Evolutionary conservation across 1,284 basidiomycete species (phyloP), one percentile per base, ranked within the genome.

Genomic region (Hymenochaete sp.): DNA sequence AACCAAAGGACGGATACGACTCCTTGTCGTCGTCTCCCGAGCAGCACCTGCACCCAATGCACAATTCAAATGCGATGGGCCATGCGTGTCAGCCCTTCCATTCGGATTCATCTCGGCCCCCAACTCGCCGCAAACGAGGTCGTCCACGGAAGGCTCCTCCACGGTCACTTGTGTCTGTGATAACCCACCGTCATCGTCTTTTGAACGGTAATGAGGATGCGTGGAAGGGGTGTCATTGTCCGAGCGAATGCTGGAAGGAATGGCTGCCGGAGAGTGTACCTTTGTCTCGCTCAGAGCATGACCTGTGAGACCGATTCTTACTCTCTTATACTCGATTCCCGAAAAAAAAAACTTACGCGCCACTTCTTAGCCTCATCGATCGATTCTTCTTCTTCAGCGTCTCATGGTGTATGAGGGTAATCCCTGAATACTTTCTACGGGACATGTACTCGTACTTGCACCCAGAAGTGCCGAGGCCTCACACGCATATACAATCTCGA

Each of bases 351-450:
- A n/a, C 7, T 26, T 27, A 9, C 28, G 24, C 26, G 25, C 32
- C 28, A n/a, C 19, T 24, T 13, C 29, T 14, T 42, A 72, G 63
- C 62, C 61, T 79, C 1, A 67, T 82, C 32, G 70, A 75, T 39
- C 64, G 77, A 4, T 58, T 73, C 19, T 79, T 81, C 67, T 72
- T 73, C 49, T 79, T 78, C 59, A 74, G 74, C 60, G 71, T 72
- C 4, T 69, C 67, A 3, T 82, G 78, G 78, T 73, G 73, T 51
- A 62, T 64, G 31, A 59, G 65, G 33, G 56, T 65, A 41, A 55
- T 68, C 13, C 66, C 66, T 11, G 63, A 67, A 29, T 65, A 76
- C n/a, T 81, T 80, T 58, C 60, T 77, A 3, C 65, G 71, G 21
- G 78, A 80, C 55, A 77, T 81, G 75, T 64, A 71, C 56, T 57